A percentile compares a stretch with the other conserved stretches of the same genome.
Evolutionary conservation across 108 stramenopile species (phyloP).

Genomic region (Cyclostephanos tholiformis): DNA sequence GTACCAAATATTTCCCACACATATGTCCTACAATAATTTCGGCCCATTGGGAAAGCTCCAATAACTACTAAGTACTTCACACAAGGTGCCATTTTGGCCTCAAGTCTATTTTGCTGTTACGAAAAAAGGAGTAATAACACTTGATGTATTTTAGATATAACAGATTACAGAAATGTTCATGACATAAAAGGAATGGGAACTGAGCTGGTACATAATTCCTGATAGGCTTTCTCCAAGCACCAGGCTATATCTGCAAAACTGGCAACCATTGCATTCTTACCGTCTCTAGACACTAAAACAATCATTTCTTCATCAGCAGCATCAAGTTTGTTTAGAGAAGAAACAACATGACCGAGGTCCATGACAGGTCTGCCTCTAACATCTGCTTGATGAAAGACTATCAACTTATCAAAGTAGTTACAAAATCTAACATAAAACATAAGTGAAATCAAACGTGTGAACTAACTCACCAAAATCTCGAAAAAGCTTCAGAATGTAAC

Average conservation of each 20-base stretch:
- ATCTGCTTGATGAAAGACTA: conserved; percentile 92
- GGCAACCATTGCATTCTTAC: conserved; percentile 84
- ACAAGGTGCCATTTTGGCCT: too few species aligned
- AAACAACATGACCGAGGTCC: conserved; percentile 92
- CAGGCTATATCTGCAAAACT: conserved; percentile 90
- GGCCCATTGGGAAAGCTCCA: too few species aligned
- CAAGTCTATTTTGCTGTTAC: too few species aligned
- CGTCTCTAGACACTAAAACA: conserved; percentile 85
- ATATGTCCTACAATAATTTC: too few species aligned
- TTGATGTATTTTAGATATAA: too few species aligned
- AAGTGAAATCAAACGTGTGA: neutral
- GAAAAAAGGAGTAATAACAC: too few species aligned
- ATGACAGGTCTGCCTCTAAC: conserved; percentile 86
- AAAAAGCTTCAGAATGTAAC: conserved; percentile 89
- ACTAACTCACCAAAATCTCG: conserved; percentile 85
- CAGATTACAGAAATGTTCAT: too few species aligned
- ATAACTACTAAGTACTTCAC: too few species aligned
- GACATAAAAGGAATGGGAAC: conserved; percentile 25
- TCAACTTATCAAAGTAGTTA: neutral
- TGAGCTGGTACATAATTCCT: conserved; percentile 57
- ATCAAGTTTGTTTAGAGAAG: conserved; percentile 90
- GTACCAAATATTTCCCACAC: too few species aligned
- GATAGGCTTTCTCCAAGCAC: conserved; percentile 79
- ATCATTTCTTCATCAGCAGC: conserved; percentile 88
- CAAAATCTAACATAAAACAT: neutral